Conservation (phyloP, 768 basidiomycete species). For the Leccinum imitatum region DNA sequence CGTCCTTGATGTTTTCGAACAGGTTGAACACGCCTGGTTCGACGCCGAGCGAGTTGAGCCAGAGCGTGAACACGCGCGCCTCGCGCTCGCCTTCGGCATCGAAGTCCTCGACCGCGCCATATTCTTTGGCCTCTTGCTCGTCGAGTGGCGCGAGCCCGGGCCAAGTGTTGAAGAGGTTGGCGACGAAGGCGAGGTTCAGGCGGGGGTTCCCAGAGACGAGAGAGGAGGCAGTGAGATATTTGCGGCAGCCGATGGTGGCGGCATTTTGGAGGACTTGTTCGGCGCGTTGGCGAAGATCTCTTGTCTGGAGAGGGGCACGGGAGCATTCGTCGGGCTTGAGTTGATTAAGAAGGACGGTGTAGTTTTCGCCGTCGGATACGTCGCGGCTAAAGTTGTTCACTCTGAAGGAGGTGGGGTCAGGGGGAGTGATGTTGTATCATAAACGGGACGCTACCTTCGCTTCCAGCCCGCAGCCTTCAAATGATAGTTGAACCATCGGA, state of each 20-base stretch:
- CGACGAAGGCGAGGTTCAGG: conserved; percentile 96
- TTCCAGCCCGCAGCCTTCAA: conserved; percentile 94
- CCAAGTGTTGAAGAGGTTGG: conserved; percentile 97
- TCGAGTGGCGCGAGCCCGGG: conserved; percentile 94
- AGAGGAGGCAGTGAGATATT: conserved; percentile 91
- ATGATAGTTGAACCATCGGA: conserved; percentile 99
- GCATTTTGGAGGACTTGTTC: conserved; percentile 96
- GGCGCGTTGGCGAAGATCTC: conserved; percentile 79
- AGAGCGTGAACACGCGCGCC: conserved; percentile 91
- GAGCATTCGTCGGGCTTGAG: conserved; percentile 94
- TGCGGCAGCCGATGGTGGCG: conserved; percentile 89
- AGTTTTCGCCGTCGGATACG: conserved; percentile 97
- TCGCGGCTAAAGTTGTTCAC: conserved; percentile 98
- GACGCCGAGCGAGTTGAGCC: conserved; percentile 96
- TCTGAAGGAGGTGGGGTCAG: conserved; percentile 40
- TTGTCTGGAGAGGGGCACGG: conserved; percentile 83
- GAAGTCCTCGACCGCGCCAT: conserved; percentile 91
- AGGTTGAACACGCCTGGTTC: conserved; percentile 96
- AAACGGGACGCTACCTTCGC: conserved; percentile 52
- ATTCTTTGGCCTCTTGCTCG: conserved; percentile 90
- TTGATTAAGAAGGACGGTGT: conserved; percentile 93
- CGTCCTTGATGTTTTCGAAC: conserved; percentile 95
- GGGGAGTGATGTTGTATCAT: neutral
- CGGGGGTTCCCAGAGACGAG: conserved; percentile 91
- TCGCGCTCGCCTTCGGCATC: conserved; percentile 99